Base-by-base conservation (phyloP, 495 filamentous ascomycete genomes). In the Annulohypoxylon stygium region DNA sequence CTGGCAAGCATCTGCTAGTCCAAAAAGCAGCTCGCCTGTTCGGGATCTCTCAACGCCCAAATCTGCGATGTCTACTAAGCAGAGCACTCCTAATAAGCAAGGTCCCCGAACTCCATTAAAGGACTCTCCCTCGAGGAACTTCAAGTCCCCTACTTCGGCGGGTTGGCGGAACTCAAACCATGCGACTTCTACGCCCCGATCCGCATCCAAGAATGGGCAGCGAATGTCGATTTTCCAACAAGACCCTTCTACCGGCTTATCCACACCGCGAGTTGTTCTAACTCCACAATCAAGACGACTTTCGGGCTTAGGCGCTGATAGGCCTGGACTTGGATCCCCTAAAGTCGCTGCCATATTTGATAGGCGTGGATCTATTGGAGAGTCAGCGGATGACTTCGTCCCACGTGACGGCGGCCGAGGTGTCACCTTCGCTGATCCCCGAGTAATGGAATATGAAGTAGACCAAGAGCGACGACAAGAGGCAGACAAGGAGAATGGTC, bases 251-350 rank as follows among this genome's bases (percentile, higher is more conserved):
- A 90, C 86, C 16, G 91, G 90, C 6, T 67, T 85, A 14, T 85
- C 83, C 11, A 90, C 90, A 1, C 91, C 91, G 41, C 88, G 84
- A 16, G 86, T 92, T 65, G 81, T 92, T 18, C 75, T 93, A 20
- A 91, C 88, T 3, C 92, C 92, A 10, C 86, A 88, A 43, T 84
- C 76, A 23, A 81, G 87, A 18, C 86, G 88, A 47, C 89, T 91
- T 26, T 93, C 91, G 5, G 93, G 93, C 3, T 77, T 95, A 66
- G 93, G 93, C 10, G 89, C 90, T 71, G 92, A 94, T 72, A 89
- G 87, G 66, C 83, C 88, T 70, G 93, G 93, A 4, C 87, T 96
- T 58, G 93, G 93, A 20, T 97, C 93, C 3, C 93, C 93, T 7
- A 88, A 86, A 14, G 88, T 97, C 37, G 87, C 91, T 12, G 91